Conservation (phyloP, 2,329 filamentous ascomycete genomes). For the Fusarium devonianum region DNA sequence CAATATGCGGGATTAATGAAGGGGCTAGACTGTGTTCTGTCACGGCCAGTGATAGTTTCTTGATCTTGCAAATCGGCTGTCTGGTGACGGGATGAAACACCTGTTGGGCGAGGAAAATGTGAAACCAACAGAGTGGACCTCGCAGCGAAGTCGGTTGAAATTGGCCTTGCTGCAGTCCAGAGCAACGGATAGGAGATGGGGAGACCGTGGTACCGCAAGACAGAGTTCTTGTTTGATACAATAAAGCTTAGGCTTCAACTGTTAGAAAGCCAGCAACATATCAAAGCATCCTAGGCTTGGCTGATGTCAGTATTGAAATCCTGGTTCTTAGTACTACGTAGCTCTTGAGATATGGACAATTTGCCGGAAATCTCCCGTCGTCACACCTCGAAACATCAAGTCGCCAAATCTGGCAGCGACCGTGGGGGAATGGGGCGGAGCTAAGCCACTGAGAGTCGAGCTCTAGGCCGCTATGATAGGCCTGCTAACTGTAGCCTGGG, state of each 20-base stretch:
- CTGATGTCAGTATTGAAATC: constrained; percentile 2
- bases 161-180: not conserved
- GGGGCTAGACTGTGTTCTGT: too few species aligned
- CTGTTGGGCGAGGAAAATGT: not conserved
- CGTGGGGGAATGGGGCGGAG: constrained; percentile 23
- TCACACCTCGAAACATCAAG: constrained; percentile 31
- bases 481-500: constrained; percentile 11
- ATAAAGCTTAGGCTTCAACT: not conserved
- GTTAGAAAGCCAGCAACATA: not conserved
- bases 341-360: constrained; percentile 7
- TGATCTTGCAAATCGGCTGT: too few species aligned
- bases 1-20: too few species aligned
- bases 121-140: not conserved
- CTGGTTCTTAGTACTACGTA: not conserved
- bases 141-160: not conserved
- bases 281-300: not conserved
- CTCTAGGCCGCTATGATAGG: constrained; percentile 29
- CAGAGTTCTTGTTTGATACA: not conserved
- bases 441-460: constrained; percentile 36
- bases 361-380: constrained; percentile 38
- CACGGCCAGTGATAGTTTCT: too few species aligned
- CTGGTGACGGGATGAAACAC: not conserved
- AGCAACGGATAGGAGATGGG: not conserved
- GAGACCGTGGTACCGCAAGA: not conserved
- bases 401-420: constrained; percentile 25